Conservation (phyloP, 2,329 filamentous ascomycete species). For the Beauveria asiatica region DNA sequence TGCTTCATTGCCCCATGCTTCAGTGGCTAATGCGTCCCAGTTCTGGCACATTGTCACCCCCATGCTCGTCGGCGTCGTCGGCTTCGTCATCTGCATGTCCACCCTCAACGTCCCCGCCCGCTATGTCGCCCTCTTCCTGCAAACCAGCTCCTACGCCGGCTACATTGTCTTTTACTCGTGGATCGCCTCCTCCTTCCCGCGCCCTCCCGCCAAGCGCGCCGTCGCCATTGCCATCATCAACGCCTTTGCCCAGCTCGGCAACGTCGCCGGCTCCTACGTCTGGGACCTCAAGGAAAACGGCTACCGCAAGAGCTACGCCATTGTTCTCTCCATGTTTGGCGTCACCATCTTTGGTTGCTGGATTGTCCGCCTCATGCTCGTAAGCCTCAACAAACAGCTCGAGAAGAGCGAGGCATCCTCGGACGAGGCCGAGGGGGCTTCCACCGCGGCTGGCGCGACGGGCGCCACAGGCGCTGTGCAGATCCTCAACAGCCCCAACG, state of each 20-base stretch:
- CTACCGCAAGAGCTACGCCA: conserved; percentile 55
- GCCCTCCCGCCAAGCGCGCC: conserved; percentile 51
- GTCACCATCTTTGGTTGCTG: conserved; percentile 46
- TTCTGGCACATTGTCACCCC: conserved; percentile 51
- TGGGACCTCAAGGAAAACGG: conserved; percentile 52
- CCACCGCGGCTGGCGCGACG: conserved; percentile 23
- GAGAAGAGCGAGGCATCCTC: conserved; percentile 32
- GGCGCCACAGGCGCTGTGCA: conserved; percentile 31
- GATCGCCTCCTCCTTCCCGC: conserved; percentile 49
- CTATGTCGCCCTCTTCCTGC: conserved; percentile 52
- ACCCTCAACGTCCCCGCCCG: conserved; percentile 47
- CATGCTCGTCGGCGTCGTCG: conserved; percentile 42
- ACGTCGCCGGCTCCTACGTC: conserved; percentile 54
- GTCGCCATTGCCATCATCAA: conserved; percentile 55
- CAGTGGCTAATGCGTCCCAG: conserved; percentile 19
- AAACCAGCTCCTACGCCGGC: conserved; percentile 48
- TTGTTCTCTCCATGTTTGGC: conserved; percentile 57
- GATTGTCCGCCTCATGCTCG: conserved; percentile 38
- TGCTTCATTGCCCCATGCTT: background rate
- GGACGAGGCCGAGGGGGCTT: conserved; percentile 17
- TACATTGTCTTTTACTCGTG: conserved; percentile 52
- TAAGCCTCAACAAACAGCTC: conserved; percentile 38
- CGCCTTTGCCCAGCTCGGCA: conserved; percentile 48
- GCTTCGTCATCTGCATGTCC: conserved; percentile 53
- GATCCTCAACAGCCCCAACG: conserved; percentile 32